Conservation (phyloP, 2,329 filamentous ascomycete genomes). For the Fusarium burgessii region DNA sequence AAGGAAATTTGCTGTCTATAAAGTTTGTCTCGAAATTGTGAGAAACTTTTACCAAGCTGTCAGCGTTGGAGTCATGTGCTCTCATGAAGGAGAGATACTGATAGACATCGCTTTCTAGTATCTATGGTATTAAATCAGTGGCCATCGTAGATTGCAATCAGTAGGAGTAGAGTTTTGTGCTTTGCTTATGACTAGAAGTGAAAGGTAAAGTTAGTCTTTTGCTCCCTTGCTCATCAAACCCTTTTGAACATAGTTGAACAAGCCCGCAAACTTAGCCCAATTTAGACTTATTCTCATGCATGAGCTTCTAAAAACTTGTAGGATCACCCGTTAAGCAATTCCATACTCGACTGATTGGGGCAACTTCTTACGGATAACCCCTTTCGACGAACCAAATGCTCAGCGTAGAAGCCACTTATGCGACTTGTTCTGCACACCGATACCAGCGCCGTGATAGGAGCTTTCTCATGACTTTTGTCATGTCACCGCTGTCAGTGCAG, state of each 20-base stretch:
- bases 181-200: neutral
- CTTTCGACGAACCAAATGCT: neutral
- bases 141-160: neutral
- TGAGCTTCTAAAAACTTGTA: neutral
- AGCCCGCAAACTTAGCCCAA: neutral
- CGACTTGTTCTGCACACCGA: neutral
- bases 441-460: neutral
- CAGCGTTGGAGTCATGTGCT: neutral
- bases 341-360: neutral
- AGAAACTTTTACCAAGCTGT: neutral
- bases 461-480: neutral
- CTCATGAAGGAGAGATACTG: neutral
- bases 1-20: neutral
- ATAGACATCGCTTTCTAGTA: neutral
- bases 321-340: neutral
- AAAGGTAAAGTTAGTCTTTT: neutral
- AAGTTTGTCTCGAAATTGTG: neutral
- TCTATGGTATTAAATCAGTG: neutral
- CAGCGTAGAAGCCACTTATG: neutral
- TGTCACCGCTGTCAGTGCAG: neutral
- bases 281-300: conserved; percentile 17
- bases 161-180: neutral
- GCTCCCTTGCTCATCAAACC: neutral
- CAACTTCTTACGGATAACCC: neutral
- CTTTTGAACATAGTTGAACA: neutral